A percentile compares a stretch with the other conserved stretches of the same genome.
Evolutionary conservation across 306 rosid genomes (phyloP).

Genomic region (Prosopis cineraria): DNA sequence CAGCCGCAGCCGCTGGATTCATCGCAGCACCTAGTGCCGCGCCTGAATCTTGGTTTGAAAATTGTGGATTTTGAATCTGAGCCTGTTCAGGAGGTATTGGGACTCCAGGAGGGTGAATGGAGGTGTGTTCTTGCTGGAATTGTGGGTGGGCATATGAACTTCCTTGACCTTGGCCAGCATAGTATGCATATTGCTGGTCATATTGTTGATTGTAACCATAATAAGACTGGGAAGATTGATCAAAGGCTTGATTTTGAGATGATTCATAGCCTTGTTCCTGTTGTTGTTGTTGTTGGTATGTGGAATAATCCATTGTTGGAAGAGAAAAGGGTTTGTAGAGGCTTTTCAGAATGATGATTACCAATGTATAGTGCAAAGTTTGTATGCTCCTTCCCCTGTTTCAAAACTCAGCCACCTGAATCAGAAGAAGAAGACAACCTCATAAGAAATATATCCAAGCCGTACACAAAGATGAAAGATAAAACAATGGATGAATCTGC

Average conservation of each 20-base stretch:
- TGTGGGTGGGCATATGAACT: constrained; percentile 24
- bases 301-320: constrained; percentile 38
- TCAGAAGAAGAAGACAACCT: too few species aligned
- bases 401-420: too few species aligned
- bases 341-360: too few species aligned
- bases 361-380: too few species aligned
- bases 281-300: constrained; percentile 29
- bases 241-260: constrained; percentile 48
- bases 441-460: too few species aligned
- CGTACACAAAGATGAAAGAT: too few species aligned
- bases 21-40: background rate
- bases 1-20: constrained; percentile 9
- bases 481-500: too few species aligned
- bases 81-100: constrained; percentile 29
- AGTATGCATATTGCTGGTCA: constrained; percentile 39
- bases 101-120: constrained; percentile 55
- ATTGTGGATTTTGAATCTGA: constrained; percentile 17
- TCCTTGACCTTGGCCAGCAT: background rate
- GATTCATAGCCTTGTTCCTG: constrained; percentile 34
- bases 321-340: background rate
- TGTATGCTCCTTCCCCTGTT: too few species aligned
- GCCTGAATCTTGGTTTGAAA: background rate
- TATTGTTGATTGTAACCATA: constrained; percentile 36
- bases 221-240: constrained; percentile 44
- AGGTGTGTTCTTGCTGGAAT: constrained; percentile 33